phyloP scores from a whole-genome alignment of 768 basidiomycete genomes.

The Mycena kentingensis region DNA sequence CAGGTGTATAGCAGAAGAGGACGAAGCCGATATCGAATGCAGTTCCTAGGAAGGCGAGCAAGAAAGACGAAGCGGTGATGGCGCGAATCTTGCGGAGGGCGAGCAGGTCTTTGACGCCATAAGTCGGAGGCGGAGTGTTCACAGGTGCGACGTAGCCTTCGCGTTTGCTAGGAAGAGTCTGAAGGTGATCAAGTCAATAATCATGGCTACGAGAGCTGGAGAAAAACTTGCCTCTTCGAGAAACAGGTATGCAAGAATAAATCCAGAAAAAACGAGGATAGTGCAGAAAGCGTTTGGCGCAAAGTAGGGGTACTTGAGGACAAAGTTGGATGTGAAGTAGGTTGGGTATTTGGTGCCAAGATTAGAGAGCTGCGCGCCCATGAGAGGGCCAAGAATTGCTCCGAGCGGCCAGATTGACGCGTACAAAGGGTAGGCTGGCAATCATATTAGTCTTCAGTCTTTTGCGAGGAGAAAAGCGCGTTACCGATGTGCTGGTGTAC shows the following conservation, averaged over 20 bases:
- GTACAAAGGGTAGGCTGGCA: slow-evolving; percentile 64
- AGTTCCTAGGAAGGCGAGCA: slow-evolving; percentile 54
- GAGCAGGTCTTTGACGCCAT: slow-evolving; percentile 40
- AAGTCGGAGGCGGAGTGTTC: slow-evolving; percentile 14
- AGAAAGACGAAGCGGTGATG: slow-evolving; percentile 52
- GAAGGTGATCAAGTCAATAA: not conserved
- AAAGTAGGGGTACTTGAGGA: slow-evolving; percentile 57
- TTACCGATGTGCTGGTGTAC: slow-evolving; percentile 59
- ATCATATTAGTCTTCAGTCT: no score
- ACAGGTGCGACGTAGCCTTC: slow-evolving; percentile 15
- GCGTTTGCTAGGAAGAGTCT: slow-evolving; percentile 54
- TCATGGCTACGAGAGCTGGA: not conserved
- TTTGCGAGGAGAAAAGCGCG: slow-evolving; percentile 56
- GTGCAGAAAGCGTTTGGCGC: slow-evolving; percentile 59
- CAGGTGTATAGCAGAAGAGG: slow-evolving; percentile 64
- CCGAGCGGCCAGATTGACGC: slow-evolving; percentile 46
- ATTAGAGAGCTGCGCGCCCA: slow-evolving; percentile 59
- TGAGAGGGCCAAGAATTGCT: slow-evolving; percentile 4
- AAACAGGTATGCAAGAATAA: slow-evolving; percentile 47
- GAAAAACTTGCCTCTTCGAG: slow-evolving; percentile 53
- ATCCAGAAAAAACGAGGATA: slow-evolving; percentile 42
- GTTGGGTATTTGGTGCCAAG: slow-evolving; percentile 53
- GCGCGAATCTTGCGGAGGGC: slow-evolving; percentile 55
- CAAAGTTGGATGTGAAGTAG: slow-evolving; percentile 45
- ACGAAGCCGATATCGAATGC: slow-evolving; percentile 71